phyloP scores from a whole-genome alignment of 2,329 filamentous ascomycete genomes.

The Cladosporium austrohemisphaericum region DNA sequence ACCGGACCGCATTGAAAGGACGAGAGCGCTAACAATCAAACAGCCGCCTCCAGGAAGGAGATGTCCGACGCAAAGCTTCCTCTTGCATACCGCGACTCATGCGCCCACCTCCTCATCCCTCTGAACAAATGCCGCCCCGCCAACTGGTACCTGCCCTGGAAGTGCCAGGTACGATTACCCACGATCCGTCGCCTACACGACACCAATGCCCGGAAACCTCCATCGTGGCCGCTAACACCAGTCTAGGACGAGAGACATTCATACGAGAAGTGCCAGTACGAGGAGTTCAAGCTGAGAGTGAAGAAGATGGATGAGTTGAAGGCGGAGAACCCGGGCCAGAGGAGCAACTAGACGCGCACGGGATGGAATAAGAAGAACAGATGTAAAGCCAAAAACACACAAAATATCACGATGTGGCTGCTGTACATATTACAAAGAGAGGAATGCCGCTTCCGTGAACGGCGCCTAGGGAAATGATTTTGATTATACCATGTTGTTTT shows the following conservation, averaged over 20 bases:
- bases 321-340: slow-evolving; percentile 74
- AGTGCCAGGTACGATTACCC: slow-evolving; percentile 70
- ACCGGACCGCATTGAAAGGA: not conserved
- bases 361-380: not conserved
- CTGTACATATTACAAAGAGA: slow-evolving; percentile 24
- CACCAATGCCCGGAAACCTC: not conserved
- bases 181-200: not conserved
- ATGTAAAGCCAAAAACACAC: slow-evolving; percentile 9
- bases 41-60: slow-evolving; percentile 80
- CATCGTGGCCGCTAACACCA: not conserved
- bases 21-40: slow-evolving; percentile 38
- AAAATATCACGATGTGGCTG: slow-evolving; percentile 17
- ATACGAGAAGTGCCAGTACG: slow-evolving; percentile 99
- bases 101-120: slow-evolving; percentile 89
- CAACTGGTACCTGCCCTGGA: slow-evolving; percentile 94
- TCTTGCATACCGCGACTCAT: slow-evolving; percentile 89
- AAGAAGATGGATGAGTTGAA: slow-evolving; percentile 97
- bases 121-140: slow-evolving; percentile 91
- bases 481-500: slow-evolving; percentile 11
- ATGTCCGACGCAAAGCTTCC: slow-evolving; percentile 91
- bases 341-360: slow-evolving; percentile 65
- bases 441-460: slow-evolving; percentile 9
- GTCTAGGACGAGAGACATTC: slow-evolving; percentile 88
- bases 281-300: slow-evolving; percentile 96
- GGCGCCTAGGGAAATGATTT: too few species aligned